Evolutionary conservation across 202 grass and related monocot genomes (phyloP).

Genomic region (Schoenoplectus triqueter): DNA sequence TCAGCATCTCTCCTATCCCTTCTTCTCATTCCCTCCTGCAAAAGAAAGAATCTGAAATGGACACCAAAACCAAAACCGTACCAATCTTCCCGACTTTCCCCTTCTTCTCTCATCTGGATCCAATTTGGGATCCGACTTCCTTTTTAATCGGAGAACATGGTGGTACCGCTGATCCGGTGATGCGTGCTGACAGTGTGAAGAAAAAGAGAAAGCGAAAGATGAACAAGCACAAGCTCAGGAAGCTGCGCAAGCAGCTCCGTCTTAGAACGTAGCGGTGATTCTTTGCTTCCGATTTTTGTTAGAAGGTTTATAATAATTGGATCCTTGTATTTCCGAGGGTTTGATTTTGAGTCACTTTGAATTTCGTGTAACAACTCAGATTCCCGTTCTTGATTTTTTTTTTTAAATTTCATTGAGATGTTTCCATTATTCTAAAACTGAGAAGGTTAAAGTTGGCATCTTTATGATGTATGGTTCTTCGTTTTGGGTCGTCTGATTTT

Average conservation of each 20-base stretch:
- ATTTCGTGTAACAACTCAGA: slow-evolving; percentile 12
- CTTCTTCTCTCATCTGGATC: slow-evolving; percentile 35
- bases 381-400: neutral
- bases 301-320: neutral
- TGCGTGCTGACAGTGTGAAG: slow-evolving; percentile 97
- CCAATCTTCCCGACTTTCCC: slow-evolving; percentile 29
- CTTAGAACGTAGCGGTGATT: slow-evolving; percentile 54
- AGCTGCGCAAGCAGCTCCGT: slow-evolving; percentile 83
- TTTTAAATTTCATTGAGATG: neutral
- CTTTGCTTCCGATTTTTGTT: neutral
- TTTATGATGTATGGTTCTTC: no score
- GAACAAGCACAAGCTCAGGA: slow-evolving; percentile 98
- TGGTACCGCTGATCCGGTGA: slow-evolving; percentile 14
- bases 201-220: slow-evolving; percentile 99
- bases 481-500: no score
- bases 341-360: neutral
- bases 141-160: slow-evolving; percentile 38
- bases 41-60: neutral
- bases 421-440: neutral
- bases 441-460: neutral
- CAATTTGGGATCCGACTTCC: slow-evolving; percentile 1
- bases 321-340: slow-evolving; percentile 8
- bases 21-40: neutral
- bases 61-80: neutral
- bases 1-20: neutral